Evolutionary conservation across 129 eudicot genomes (phyloP).

Genomic region (Flaveria bidentis): DNA sequence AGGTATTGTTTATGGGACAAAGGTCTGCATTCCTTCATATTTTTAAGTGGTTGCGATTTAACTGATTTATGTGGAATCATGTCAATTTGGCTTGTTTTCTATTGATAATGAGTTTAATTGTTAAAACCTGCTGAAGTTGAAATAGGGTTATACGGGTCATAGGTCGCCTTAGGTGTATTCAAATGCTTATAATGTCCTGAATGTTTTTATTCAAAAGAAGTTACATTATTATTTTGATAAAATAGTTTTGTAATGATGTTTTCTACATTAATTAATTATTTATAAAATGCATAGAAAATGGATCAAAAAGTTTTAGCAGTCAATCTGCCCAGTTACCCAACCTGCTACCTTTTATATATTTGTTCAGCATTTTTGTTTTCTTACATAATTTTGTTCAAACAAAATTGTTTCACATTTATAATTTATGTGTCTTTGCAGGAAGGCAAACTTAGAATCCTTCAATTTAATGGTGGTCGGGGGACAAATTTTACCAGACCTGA

Average conservation of each 20-base stretch:
- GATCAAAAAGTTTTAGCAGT: slow-evolving; percentile 9
- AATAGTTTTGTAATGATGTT: neutral
- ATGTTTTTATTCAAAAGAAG: neutral
- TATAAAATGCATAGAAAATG: neutral
- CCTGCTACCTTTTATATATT: neutral
- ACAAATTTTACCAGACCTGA: slow-evolving; percentile 31
- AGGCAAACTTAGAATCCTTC: slow-evolving; percentile 72
- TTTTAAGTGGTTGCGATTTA: neutral
- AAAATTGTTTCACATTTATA: slow-evolving; percentile 13
- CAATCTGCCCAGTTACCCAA: neutral
- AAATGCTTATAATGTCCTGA: neutral
- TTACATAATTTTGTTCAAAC: neutral
- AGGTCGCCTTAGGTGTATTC: neutral
- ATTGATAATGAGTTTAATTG: neutral
- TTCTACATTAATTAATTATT: neutral
- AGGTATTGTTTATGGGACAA: slow-evolving; percentile 72
- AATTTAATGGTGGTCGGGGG: slow-evolving; percentile 43
- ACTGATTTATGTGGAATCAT: neutral
- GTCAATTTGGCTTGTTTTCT: neutral
- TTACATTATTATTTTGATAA: neutral
- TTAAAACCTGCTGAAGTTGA: neutral
- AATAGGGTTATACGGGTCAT: neutral
- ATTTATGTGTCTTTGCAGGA: slow-evolving; percentile 43
- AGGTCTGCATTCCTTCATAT: slow-evolving; percentile 39
- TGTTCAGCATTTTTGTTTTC: neutral